phyloP scores from a whole-genome alignment of 257 asterid species.

The Gynochthodes officinalis region DNA sequence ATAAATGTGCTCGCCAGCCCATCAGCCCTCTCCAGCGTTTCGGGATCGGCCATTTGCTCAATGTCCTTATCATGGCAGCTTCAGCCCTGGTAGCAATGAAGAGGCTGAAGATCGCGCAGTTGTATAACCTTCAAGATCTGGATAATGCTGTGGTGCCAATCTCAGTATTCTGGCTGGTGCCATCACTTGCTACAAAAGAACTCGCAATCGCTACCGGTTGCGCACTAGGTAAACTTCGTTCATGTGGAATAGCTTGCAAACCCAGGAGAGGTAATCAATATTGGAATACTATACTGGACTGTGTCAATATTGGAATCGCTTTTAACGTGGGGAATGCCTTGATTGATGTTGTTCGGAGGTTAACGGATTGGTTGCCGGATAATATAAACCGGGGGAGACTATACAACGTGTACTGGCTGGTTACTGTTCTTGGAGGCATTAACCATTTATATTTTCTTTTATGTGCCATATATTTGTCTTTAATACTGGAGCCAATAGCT shows the following conservation, averaged over 20 bases:
- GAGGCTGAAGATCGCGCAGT: constrained; percentile 32
- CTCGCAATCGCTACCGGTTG: no score
- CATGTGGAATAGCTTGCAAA: no score
- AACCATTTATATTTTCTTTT: constrained; percentile 14
- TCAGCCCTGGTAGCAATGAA: constrained; percentile 53
- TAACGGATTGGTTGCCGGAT: constrained; percentile 19
- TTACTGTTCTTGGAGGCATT: neutral
- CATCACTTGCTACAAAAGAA: constrained; percentile 27
- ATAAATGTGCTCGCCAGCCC: neutral
- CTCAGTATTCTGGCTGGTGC: constrained; percentile 60
- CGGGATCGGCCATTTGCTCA: constrained; percentile 24
- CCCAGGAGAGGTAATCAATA: no score
- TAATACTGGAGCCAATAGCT: no score
- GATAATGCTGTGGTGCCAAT: constrained; percentile 12
- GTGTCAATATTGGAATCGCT: constrained; percentile 35
- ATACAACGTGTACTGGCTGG: constrained; percentile 17
- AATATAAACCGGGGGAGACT: constrained; percentile 14
- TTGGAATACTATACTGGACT: constrained; percentile 36
- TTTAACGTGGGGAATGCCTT: constrained; percentile 9
- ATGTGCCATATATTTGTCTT: constrained; percentile 7
- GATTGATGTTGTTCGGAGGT: constrained; percentile 3
- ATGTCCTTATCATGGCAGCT: constrained; percentile 37
- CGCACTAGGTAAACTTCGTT: no score
- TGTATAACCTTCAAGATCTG: constrained; percentile 9
- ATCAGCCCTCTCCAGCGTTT: constrained; percentile 19